Evolutionary conservation across 345 rosid species (phyloP).

Genomic region (Moricandia moricandioides): DNA sequence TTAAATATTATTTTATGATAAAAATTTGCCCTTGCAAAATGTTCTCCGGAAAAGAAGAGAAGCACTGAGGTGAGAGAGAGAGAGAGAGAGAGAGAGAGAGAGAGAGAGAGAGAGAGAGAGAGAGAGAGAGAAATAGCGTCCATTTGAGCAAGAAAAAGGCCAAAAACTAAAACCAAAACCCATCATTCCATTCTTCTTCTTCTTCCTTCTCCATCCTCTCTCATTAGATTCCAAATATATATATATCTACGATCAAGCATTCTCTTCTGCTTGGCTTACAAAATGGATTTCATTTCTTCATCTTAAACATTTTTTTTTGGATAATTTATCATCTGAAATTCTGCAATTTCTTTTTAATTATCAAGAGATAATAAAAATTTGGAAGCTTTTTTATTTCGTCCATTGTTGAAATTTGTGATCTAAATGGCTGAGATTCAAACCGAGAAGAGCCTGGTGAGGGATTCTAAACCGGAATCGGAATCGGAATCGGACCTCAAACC

Average conservation of each 20-base stretch:
- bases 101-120: slow-evolving; percentile 25
- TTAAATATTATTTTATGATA: too few relatives aligned
- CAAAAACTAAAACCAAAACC: too few relatives aligned
- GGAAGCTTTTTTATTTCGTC: neutral
- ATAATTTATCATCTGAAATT: slow-evolving; percentile 3
- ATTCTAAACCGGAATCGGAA: slow-evolving; percentile 35
- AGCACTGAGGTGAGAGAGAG: slow-evolving; percentile 9
- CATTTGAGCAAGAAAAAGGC: neutral
- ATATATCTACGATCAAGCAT: slow-evolving; percentile 7
- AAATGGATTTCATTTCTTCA: slow-evolving; percentile 13
- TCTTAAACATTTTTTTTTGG: neutral
- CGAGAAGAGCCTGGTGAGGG: slow-evolving; percentile 25
- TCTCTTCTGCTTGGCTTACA: neutral
- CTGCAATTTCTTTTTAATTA: neutral
- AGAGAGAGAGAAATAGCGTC: neutral
- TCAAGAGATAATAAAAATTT: slow-evolving; percentile 2
- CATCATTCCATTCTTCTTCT: slow-evolving; percentile 18
- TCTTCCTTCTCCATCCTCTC: slow-evolving; percentile 10
- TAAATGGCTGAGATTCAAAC: slow-evolving; percentile 30
- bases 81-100: too few relatives aligned
- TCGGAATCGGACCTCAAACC: slow-evolving; percentile 32
- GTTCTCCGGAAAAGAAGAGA: slow-evolving; percentile 18
- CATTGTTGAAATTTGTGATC: slow-evolving; percentile 5
- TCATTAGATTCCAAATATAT: neutral
- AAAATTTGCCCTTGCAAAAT: too few relatives aligned